Evolutionary conservation across 352 stramenopile genomes (phyloP).

Genomic region (Pythium periplocum): DNA sequence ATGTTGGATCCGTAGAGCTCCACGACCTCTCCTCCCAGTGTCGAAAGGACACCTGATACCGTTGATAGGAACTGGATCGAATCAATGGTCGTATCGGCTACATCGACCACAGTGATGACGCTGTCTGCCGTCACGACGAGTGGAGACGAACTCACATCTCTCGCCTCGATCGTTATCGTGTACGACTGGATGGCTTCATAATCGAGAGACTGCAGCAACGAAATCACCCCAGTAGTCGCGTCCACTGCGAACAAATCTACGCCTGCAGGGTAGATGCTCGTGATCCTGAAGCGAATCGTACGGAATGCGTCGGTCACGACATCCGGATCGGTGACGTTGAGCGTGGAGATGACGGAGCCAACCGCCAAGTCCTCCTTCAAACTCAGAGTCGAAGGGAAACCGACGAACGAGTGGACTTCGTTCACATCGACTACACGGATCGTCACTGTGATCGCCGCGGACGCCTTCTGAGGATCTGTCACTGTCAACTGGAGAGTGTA

Average conservation of each 20-base stretch:
- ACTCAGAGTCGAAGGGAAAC: slow-evolving; percentile 19
- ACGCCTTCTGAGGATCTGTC: slow-evolving; percentile 23
- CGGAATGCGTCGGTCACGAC: slow-evolving; percentile 22
- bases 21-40: slow-evolving; percentile 30
- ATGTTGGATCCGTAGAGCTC: slow-evolving; percentile 43
- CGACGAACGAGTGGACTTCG: slow-evolving; percentile 33
- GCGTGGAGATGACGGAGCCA: slow-evolving; percentile 23
- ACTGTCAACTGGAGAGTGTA: slow-evolving; percentile 37
- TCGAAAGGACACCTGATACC: slow-evolving; percentile 14
- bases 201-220: slow-evolving; percentile 28
- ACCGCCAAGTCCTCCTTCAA: slow-evolving; percentile 27
- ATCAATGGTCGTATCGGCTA: slow-evolving; percentile 26
- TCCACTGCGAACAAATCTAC: slow-evolving; percentile 28
- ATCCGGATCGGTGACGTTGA: slow-evolving; percentile 34
- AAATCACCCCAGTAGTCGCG: slow-evolving; percentile 22
- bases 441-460: slow-evolving; percentile 13
- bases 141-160: slow-evolving; percentile 25
- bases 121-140: slow-evolving; percentile 1
- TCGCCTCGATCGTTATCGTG: slow-evolving; percentile 27
- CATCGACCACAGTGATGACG: slow-evolving; percentile 12
- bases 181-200: slow-evolving; percentile 45
- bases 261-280: slow-evolving; percentile 24
- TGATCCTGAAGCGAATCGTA: slow-evolving; percentile 29
- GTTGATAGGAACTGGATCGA: slow-evolving; percentile 6
- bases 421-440: slow-evolving; percentile 51